Evolutionary conservation across 306 rosid genomes (phyloP).

Genomic region (Quercus alba): DNA sequence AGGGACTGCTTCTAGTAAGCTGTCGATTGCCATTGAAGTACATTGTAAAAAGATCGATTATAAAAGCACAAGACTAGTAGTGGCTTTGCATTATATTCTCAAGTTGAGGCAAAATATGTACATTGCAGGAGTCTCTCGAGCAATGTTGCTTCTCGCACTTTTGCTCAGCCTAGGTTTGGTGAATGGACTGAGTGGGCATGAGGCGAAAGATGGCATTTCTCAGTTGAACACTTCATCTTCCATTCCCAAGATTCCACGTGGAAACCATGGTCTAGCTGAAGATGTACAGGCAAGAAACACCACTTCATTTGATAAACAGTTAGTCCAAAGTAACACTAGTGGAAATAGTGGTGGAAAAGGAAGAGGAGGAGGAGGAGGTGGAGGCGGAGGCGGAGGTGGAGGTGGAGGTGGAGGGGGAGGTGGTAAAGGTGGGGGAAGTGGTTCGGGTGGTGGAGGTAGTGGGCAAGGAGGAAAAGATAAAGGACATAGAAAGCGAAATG

Average conservation of each 20-base stretch:
- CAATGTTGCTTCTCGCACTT: conserved; percentile 14
- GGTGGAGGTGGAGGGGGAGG: not conserved
- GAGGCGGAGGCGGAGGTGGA: not conserved
- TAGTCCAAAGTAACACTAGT: conserved; percentile 7
- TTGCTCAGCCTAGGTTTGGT: conserved; percentile 19
- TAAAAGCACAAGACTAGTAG: conserved; percentile 11
- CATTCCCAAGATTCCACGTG: not conserved
- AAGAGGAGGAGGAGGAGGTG: not conserved
- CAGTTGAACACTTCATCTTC: not conserved
- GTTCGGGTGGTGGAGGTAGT: not conserved
- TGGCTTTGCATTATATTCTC: not conserved
- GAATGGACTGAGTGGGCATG: conserved; percentile 10
- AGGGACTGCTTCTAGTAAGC: conserved; percentile 5
- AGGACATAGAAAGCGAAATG: not conserved
- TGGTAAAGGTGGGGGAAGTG: not conserved
- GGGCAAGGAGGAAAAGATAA: conserved; percentile 8
- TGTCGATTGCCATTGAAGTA: not conserved
- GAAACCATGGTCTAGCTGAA: not conserved
- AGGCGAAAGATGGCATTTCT: not conserved
- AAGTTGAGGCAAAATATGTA: conserved; percentile 15
- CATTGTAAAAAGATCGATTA: not conserved
- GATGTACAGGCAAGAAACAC: not conserved
- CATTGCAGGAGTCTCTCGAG: not conserved
- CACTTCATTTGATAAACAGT: conserved; percentile 5
- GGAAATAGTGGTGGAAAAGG: not conserved